Evolutionary conservation across 257 asterid genomes (phyloP).

Genomic region (Craterostigma plantagineum): DNA sequence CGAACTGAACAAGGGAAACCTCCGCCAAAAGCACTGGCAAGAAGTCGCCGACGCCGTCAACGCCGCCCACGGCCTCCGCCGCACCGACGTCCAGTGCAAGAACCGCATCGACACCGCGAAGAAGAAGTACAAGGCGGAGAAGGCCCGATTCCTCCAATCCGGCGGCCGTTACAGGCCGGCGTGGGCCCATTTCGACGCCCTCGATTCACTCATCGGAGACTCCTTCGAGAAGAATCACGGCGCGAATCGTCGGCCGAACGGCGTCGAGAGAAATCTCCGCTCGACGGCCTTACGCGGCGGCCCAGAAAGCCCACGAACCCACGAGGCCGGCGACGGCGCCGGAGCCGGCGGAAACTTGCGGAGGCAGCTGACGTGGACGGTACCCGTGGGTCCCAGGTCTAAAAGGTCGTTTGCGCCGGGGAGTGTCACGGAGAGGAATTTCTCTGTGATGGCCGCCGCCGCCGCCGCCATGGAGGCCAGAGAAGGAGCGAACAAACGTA

Average conservation of each 20-base stretch:
- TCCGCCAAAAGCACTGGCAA: slow-evolving; percentile 85
- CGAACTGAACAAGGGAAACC: slow-evolving; percentile 70
- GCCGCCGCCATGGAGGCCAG: slow-evolving; percentile 48
- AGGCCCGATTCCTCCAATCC: slow-evolving; percentile 35
- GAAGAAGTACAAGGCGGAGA: slow-evolving; percentile 79
- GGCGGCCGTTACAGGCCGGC: slow-evolving; percentile 35
- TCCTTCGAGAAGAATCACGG: slow-evolving; percentile 13
- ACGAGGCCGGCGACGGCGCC: too few species aligned
- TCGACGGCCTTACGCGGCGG: slow-evolving; percentile 11
- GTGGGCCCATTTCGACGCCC: slow-evolving; percentile 64
- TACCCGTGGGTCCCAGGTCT: slow-evolving; percentile 78
- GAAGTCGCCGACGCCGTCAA: slow-evolving; percentile 87
- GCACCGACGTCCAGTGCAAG: slow-evolving; percentile 85
- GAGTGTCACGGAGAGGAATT: slow-evolving; percentile 36
- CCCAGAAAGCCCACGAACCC: slow-evolving; percentile 15
- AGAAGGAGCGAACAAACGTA: slow-evolving; percentile 16
- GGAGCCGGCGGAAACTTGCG: too few species aligned
- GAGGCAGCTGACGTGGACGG: slow-evolving; percentile 21
- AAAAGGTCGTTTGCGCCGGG: slow-evolving; percentile 32
- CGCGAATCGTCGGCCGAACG: background rate
- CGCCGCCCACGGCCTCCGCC: slow-evolving; percentile 59
- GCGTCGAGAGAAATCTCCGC: too few species aligned
- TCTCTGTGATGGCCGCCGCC: slow-evolving; percentile 57
- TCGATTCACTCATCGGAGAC: slow-evolving; percentile 56
- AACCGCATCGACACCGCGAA: slow-evolving; percentile 88